These are phyloP conservation scores for Immersiella caudata DNA, from an alignment of 495 filamentous ascomycete species.

Conservation along the genomic window DNA sequence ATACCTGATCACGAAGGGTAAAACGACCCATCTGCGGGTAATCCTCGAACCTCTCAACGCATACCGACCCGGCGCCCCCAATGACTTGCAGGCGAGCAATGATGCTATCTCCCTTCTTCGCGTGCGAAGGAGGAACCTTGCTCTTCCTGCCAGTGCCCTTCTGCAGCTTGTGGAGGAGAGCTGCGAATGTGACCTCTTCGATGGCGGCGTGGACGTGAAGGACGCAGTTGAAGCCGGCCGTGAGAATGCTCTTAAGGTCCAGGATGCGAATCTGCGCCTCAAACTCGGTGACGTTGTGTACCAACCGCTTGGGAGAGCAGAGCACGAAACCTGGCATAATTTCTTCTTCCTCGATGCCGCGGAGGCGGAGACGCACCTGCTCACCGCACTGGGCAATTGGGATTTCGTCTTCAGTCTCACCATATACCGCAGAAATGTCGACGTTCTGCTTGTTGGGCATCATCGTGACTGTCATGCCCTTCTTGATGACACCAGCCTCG, in stretches of 20 bases:
- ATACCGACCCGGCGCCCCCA: conserved; percentile 81
- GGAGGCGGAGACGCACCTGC: conserved; percentile 88
- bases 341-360: conserved; percentile 96
- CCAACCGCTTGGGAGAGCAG: conserved; percentile 86
- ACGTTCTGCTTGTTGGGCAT: conserved; percentile 91
- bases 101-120: conserved; percentile 87
- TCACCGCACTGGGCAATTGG: conserved; percentile 81
- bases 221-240: conserved; percentile 80
- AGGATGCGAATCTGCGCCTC: conserved; percentile 95
- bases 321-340: conserved; percentile 94
- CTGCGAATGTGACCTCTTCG: conserved; percentile 88
- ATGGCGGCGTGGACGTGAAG: conserved; percentile 88
- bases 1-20: conserved; percentile 89
- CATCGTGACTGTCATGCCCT: conserved; percentile 78
- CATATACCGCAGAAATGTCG: conserved; percentile 81
- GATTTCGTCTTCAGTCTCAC: conserved; percentile 95
- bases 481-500: conserved; percentile 87
- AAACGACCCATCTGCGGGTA: conserved; percentile 94
- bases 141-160: conserved; percentile 94
- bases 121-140: conserved; percentile 90
- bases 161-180: conserved; percentile 90
- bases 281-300: conserved; percentile 86
- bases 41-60: conserved; percentile 90
- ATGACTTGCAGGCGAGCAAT: conserved; percentile 89
- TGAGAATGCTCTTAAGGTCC: conserved; percentile 93